Evolutionary conservation across 2,329 filamentous ascomycete species (phyloP), one percentile per base, ranked within the genome.

Genomic region (Monilinia laxa): DNA sequence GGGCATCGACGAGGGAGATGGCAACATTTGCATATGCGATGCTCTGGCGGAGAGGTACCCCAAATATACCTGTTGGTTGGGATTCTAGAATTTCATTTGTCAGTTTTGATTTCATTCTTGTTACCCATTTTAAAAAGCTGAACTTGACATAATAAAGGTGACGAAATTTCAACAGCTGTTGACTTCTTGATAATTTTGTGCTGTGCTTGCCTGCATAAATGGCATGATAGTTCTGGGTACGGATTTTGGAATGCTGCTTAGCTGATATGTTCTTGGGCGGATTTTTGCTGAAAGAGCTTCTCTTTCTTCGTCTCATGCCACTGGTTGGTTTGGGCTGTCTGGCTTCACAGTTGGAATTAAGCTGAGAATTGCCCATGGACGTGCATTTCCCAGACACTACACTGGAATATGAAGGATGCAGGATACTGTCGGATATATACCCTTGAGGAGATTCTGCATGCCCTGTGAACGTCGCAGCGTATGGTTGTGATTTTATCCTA

Each of bases 1-100:
- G 86, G 71, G 94, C 92, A 77, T 98, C 93, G 71, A 95, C 91
- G 38, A 99, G 85, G 28, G 94, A 98, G 75, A 99, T 99, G 70
- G 95, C 95, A 68, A 99, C 95, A 76, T 98, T 99, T 68, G 95
- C 95, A 78, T 99, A 98, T 68, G 90, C 91, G 78, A 99, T 98
- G 80, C 94, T 98, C 76, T 93, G 89, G 74, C 93, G 91, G 67
- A 99, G 84, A 51, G 95, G 93, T 45, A 99, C 89, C 64, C 95
- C 95, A 77, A 99, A 99, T 70, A 99, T 98, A 71, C 93, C 93
- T 68, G 87, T 87, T 5, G 85, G 81, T 66, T 70, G 71, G 62
- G 72, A 72, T 68, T 62, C 72, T 76, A 62, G 54, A 60, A 42
- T 42, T 62, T 62, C 28, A 45, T 49, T 49, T 67, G 52, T 71